These are phyloP conservation scores for Annulohypoxylon stygium DNA, from an alignment of 495 filamentous ascomycete species.

Conservation along the genomic window DNA sequence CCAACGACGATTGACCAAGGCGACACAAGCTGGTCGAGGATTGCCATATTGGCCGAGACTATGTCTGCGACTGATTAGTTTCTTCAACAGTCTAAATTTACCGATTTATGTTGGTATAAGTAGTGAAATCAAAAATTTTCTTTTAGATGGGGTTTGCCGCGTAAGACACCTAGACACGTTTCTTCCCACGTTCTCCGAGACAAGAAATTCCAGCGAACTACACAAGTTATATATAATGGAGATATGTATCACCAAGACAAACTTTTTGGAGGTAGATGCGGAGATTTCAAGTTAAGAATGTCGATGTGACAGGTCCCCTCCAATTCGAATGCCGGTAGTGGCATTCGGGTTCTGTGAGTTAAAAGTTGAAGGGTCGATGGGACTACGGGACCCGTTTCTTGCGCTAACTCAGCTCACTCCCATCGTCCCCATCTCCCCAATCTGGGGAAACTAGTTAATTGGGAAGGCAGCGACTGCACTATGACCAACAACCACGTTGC, in stretches of 20 bases:
- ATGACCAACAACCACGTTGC: not conserved
- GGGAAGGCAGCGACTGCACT: not conserved
- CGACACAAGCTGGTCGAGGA: conserved; percentile 64
- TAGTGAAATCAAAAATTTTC: not conserved
- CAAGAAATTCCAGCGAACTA: not conserved
- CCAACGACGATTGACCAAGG: conserved; percentile 67
- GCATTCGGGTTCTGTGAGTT: not conserved
- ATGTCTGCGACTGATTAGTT: not conserved
- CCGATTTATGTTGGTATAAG: not conserved
- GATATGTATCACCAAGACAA: not conserved
- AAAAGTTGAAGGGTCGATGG: not conserved
- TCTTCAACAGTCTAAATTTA: not conserved
- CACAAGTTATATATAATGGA: not conserved
- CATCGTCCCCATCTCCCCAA: not conserved
- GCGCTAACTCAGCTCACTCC: not conserved
- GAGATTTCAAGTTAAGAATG: not conserved
- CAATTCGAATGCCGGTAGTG: conserved; percentile 14
- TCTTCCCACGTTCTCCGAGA: not conserved
- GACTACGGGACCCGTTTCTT: not conserved
- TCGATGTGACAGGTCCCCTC: conserved; percentile 5
- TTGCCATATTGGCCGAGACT: conserved; percentile 52
- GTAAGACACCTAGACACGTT: not conserved
- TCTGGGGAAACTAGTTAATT: not conserved
- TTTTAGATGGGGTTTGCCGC: conserved; percentile 8
- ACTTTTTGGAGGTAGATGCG: conserved; percentile 7